Conservation (phyloP, 768 basidiomycete species). For the Psilocybe cyanescens region DNA sequence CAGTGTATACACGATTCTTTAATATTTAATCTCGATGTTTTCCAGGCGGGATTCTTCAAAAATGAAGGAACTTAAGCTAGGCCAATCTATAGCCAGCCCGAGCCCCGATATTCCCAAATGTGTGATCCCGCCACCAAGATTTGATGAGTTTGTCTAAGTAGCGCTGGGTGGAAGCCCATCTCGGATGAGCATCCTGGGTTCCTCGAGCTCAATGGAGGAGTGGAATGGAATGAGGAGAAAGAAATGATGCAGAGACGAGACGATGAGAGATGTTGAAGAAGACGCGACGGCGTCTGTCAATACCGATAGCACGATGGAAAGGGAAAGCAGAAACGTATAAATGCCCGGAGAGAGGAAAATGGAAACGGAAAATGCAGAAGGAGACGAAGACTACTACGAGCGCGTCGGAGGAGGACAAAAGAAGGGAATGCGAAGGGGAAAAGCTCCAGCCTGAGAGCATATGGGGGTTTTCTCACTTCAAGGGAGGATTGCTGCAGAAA, state of each 20-base stretch:
- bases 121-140: background rate
- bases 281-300: background rate
- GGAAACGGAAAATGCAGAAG: background rate
- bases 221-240: background rate
- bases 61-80: background rate
- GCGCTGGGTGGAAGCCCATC: background rate
- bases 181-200: background rate
- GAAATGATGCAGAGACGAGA: background rate
- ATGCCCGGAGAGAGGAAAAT: background rate
- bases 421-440: background rate
- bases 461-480: constrained; percentile 4
- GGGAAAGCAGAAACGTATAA: background rate
- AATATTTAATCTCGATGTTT: background rate
- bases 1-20: background rate
- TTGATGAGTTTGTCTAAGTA: background rate
- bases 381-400: background rate
- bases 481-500: background rate
- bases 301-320: background rate
- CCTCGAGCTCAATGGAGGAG: background rate
- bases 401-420: background rate
- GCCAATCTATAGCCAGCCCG: background rate
- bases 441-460: background rate
- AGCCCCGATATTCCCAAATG: too few species aligned
- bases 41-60: background rate
- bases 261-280: background rate